A percentile compares a stretch with the other conserved stretches of the same genome.
Evolutionary conservation across 106 monocot genomes (phyloP).

Genomic region (Dendrobium chrysotoxum): DNA sequence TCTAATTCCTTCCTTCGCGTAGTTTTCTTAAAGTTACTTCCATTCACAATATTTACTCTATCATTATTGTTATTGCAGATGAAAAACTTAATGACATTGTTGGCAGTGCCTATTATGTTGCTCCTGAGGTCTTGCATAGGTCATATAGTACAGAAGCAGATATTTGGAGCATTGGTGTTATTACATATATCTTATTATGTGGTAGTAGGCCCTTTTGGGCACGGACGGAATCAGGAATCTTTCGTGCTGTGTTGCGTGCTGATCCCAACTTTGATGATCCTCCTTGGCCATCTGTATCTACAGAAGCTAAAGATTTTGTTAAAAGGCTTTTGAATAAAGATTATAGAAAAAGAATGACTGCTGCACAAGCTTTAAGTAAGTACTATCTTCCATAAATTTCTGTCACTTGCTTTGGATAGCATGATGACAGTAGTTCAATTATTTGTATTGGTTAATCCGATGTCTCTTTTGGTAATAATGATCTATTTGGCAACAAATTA

Average conservation of each 20-base stretch:
- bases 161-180: slow-evolving; percentile 92
- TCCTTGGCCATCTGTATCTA: slow-evolving; percentile 68
- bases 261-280: slow-evolving; percentile 71
- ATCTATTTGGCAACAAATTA: neutral
- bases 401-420: neutral
- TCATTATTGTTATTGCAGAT: slow-evolving; percentile 35
- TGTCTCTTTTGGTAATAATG: neutral
- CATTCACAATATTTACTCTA: neutral
- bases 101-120: slow-evolving; percentile 90
- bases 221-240: slow-evolving; percentile 82
- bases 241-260: slow-evolving; percentile 73
- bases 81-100: slow-evolving; percentile 85
- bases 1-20: neutral
- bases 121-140: slow-evolving; percentile 90
- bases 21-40: neutral
- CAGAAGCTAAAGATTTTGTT: slow-evolving; percentile 83
- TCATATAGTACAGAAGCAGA: slow-evolving; percentile 80
- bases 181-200: slow-evolving; percentile 83
- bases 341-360: slow-evolving; percentile 82
- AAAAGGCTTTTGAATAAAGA: slow-evolving; percentile 83
- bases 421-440: neutral
- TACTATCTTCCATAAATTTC: neutral
- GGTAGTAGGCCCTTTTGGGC: slow-evolving; percentile 89
- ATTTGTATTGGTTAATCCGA: neutral
- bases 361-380: slow-evolving; percentile 66